Evolutionary conservation across 2,329 filamentous ascomycete species (phyloP), one percentile per base, ranked within the genome.

Genomic region (Sarocladiaceae sp.): DNA sequence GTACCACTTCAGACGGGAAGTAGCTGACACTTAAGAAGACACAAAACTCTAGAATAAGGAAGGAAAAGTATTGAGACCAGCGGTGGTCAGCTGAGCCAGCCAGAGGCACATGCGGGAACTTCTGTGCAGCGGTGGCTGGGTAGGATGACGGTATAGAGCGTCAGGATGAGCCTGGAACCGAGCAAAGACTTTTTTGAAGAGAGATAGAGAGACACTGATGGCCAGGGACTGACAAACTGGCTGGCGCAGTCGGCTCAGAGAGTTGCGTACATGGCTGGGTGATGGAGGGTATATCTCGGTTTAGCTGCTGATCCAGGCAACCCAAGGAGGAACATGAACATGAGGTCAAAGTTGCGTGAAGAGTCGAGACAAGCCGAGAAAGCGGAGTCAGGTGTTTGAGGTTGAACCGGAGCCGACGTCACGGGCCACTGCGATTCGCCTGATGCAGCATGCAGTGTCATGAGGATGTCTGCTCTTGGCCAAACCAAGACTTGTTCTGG

Each of bases 211-310:
- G 21, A 5, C 24, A 18, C 19, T 12, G 37, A 21, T 10, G 23
- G 21, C n/a, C 6, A 41, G 7, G 5, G 7, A 26, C 15, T n/a
- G 15, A 15, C 23, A 29, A 18, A 18, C 26, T 29, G n/a, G n/a
- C n/a, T n/a, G n/a, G n/a, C n/a, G n/a, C n/a, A n/a, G n/a, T n/a
- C n/a, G n/a, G n/a, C n/a, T n/a, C n/a, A n/a, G n/a, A n/a, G n/a
- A n/a, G n/a, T n/a, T n/a, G n/a, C n/a, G n/a, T n/a, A n/a, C n/a
- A n/a, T n/a, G n/a, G n/a, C n/a, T n/a, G n/a, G n/a, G 15, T 39
- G 34, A n/a, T 24, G 37, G 37, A 41, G 37, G 37, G 37, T 41
- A 41, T 41, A 41, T 41, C 19, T 21, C 21, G n/a, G 19, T n/a
- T n/a, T n/a, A n/a, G n/a, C n/a, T n/a, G n/a, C n/a, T n/a, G n/a